Evolutionary conservation across 2,329 filamentous ascomycete species (phyloP).

Genomic region (Colletotrichum sp.): DNA sequence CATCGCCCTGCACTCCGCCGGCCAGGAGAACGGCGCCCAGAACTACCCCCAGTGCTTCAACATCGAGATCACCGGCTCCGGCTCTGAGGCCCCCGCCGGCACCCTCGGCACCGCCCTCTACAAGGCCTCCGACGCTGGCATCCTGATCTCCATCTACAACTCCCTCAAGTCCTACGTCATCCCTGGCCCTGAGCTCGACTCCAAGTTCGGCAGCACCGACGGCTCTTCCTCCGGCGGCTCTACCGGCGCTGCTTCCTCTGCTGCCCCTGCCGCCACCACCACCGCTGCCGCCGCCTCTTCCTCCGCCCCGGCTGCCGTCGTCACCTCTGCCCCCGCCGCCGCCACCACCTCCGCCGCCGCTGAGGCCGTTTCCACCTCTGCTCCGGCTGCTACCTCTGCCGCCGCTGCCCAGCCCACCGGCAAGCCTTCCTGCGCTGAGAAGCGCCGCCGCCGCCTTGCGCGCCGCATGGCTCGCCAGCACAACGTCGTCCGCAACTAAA

Average conservation of each 20-base stretch:
- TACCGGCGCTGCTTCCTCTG: conserved; percentile 24
- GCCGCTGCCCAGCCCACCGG: conserved; percentile 23
- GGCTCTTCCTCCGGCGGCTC: conserved; percentile 25
- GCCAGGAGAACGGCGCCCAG: conserved; percentile 45
- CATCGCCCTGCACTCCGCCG: conserved; percentile 57
- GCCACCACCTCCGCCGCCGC: conserved; percentile 10
- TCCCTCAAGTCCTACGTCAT: conserved; percentile 32
- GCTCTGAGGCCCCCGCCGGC: conserved; percentile 30
- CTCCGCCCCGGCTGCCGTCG: conserved; percentile 12
- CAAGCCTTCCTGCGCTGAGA: conserved; percentile 11
- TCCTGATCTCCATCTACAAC: conserved; percentile 39
- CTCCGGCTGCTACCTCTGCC: not conserved
- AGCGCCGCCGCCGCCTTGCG: conserved; percentile 20
- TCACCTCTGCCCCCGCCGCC: conserved; percentile 16
- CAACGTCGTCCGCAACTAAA: conserved; percentile 9
- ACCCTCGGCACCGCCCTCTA: conserved; percentile 41
- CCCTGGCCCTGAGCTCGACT: conserved; percentile 30
- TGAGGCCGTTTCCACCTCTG: not conserved
- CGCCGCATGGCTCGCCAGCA: conserved; percentile 21
- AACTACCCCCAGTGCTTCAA: conserved; percentile 60
- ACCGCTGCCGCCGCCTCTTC: conserved; percentile 26
- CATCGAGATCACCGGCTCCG: conserved; percentile 48
- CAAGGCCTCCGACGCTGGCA: conserved; percentile 35
- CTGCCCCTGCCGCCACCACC: conserved; percentile 6
- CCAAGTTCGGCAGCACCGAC: not conserved